These are phyloP conservation scores for Mucor saturninus DNA, from an alignment of 371 early-diverging fungal genomes.

Conservation along the genomic window DNA sequence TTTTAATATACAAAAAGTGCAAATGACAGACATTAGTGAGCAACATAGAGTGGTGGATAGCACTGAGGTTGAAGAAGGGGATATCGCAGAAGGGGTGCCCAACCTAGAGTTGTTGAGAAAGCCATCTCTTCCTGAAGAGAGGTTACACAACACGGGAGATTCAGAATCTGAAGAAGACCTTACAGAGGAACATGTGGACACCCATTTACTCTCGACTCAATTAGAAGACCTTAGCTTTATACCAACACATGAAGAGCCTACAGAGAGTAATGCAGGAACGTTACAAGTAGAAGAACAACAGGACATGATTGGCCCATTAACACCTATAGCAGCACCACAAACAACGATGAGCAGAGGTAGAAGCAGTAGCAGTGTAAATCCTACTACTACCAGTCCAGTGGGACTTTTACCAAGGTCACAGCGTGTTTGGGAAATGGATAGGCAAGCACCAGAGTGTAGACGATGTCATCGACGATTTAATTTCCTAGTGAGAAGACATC, in stretches of 20 bases:
- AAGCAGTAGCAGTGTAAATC: conserved; percentile 17
- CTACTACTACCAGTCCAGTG: neutral
- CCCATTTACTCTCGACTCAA: neutral
- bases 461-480: conserved; percentile 68
- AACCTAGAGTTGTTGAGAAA: neutral
- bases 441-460: conserved; percentile 62
- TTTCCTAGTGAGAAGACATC: conserved; percentile 71
- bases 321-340: neutral
- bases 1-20: neutral
- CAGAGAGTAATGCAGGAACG: neutral
- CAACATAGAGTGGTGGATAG: neutral
- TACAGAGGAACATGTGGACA: conserved; percentile 17
- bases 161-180: conserved; percentile 28
- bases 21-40: neutral
- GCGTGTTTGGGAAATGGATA: conserved; percentile 70
- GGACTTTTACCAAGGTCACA: conserved; percentile 25
- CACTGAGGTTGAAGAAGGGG: conserved; percentile 9
- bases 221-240: neutral
- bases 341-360: conserved; percentile 3
- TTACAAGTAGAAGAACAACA: neutral
- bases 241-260: neutral
- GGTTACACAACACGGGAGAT: conserved; percentile 4
- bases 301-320: neutral
- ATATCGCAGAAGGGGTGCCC: neutral
- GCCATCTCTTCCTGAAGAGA: neutral